Evolutionary conservation across 225 moss, liverwort and hornwort species (phyloP).

Genomic region (Rhytidiadelphus loreus): DNA sequence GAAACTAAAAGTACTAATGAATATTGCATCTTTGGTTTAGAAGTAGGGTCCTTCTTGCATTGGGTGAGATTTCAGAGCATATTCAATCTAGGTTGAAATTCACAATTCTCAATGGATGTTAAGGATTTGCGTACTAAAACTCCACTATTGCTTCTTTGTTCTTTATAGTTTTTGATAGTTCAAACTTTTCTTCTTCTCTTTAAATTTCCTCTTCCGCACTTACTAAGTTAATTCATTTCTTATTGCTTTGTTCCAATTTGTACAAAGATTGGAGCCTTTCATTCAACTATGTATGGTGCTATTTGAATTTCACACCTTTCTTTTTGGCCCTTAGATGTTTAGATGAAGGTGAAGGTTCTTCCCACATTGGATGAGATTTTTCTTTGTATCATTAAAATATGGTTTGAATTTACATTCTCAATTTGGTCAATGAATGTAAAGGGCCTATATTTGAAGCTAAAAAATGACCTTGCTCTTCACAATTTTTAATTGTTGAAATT

Average conservation of each 20-base stretch:
- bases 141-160: background rate
- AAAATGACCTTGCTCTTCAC: accelerated
- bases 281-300: background rate
- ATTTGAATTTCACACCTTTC: background rate
- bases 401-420: background rate
- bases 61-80: accelerated
- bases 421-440: background rate
- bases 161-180: background rate
- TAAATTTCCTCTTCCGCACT: accelerated
- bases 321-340: no score
- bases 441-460: no score
- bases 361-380: accelerated
- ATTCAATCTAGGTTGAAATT: accelerated
- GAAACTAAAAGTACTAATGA: background rate
- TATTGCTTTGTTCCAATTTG: background rate
- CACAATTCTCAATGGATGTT: no score
- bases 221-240: accelerated
- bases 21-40: background rate
- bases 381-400: background rate
- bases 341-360: no score
- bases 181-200: background rate
- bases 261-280: background rate
- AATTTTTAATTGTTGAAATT: background rate
- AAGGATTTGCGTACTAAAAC: background rate
- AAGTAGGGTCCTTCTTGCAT: accelerated